phyloP scores from a whole-genome alignment of 768 basidiomycete species.

The Postia placenta region DNA sequence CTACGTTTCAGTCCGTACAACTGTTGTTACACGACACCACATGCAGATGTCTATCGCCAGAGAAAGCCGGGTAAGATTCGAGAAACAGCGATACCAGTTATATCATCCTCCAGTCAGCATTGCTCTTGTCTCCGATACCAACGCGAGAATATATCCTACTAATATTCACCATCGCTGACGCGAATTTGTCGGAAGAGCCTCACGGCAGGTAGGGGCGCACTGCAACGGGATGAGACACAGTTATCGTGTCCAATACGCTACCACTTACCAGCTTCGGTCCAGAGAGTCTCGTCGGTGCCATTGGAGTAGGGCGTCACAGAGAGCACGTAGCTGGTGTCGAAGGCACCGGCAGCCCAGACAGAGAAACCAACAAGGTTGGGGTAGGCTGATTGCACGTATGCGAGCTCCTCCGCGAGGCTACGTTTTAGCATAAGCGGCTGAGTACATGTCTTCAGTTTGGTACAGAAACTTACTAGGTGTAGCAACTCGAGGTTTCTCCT shows the following conservation, averaged over 20 bases:
- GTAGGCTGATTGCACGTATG: slow-evolving; percentile 35
- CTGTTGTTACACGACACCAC: too few relatives aligned
- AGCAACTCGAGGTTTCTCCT: slow-evolving; percentile 33
- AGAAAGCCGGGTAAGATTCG: too few relatives aligned
- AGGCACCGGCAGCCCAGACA: slow-evolving; percentile 48
- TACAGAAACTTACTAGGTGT: slow-evolving; percentile 19
- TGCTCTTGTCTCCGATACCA: too few relatives aligned
- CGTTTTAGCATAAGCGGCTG: neutral
- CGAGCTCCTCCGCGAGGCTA: slow-evolving; percentile 33
- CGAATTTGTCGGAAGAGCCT: too few relatives aligned
- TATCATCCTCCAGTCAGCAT: too few relatives aligned
- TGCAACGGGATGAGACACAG: neutral
- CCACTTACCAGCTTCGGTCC: slow-evolving; percentile 6
- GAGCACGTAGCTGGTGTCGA: slow-evolving; percentile 43
- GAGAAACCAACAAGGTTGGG: slow-evolving; percentile 42
- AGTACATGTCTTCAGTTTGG: slow-evolving; percentile 11
- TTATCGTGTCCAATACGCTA: neutral
- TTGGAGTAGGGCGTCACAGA: slow-evolving; percentile 36
- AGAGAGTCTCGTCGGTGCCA: slow-evolving; percentile 35
- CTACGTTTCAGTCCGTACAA: too few relatives aligned
- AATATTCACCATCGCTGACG: too few relatives aligned
- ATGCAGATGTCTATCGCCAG: too few relatives aligned
- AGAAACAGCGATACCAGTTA: too few relatives aligned
- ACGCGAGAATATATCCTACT: too few relatives aligned
- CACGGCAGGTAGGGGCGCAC: slow-evolving; percentile 2